phyloP scores from a whole-genome alignment of 805 yeast species.

The Cyberlindnera maritima region DNA sequence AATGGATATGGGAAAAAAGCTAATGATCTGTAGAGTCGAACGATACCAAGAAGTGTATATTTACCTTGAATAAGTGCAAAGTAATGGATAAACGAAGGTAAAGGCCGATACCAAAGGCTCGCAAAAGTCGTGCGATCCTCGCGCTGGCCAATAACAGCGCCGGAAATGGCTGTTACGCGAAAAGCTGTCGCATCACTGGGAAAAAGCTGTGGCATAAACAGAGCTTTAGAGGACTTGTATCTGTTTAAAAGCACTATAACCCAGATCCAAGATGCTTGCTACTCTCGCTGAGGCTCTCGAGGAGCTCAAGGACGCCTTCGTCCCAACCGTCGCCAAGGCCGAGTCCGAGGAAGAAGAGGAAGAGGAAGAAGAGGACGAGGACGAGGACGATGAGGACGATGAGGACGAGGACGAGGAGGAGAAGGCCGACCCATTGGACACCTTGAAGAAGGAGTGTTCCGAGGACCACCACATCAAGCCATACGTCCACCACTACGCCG shows the following conservation, averaged over 20 bases:
- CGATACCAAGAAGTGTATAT: too few species aligned
- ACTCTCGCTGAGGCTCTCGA: conserved; percentile 39
- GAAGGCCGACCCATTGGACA: conserved; percentile 71
- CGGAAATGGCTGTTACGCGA: conserved; percentile 21
- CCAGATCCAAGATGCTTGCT: conserved; percentile 31
- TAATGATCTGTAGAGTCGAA: background rate
- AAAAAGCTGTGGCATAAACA: conserved; percentile 8
- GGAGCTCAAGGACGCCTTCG: conserved; percentile 75
- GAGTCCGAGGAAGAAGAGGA: conserved; percentile 32
- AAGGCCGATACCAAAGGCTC: background rate
- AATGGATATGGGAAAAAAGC: background rate
- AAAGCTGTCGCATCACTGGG: conserved; percentile 14
- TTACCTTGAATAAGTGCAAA: too few species aligned
- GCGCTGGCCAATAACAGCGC: conserved; percentile 22
- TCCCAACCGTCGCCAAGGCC: conserved; percentile 81
- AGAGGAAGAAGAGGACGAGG: conserved; percentile 36
- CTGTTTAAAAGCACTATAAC: too few species aligned
- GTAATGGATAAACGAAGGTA: too few species aligned
- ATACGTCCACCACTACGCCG: conserved; percentile 84
- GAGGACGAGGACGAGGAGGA: conserved; percentile 69
- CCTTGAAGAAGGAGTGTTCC: conserved; percentile 64
- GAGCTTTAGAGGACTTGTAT: too few species aligned
- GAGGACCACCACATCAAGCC: conserved; percentile 66
- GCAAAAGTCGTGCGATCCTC: background rate
- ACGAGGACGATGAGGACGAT: conserved; percentile 59